A percentile compares a stretch with the other conserved stretches of the same genome.
Evolutionary conservation across 306 rosid species (phyloP).

Genomic region (Dicorynia guianensis): DNA sequence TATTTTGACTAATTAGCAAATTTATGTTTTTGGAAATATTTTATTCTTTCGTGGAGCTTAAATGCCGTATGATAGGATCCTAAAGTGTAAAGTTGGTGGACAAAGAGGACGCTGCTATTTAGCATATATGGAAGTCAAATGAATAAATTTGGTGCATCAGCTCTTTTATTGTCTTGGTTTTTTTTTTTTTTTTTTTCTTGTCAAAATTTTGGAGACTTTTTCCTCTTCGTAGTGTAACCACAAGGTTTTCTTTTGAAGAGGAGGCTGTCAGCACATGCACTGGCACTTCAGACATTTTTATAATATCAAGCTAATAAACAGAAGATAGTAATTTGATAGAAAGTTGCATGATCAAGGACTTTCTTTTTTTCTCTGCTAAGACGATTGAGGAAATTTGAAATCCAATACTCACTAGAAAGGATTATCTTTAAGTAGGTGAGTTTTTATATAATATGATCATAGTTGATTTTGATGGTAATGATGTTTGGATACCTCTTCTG

Average conservation of each 20-base stretch:
- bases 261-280: not conserved
- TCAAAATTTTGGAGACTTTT: no score
- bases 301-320: not conserved
- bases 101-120: not conserved
- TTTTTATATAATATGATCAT: not conserved
- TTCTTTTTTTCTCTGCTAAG: not conserved
- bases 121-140: not conserved
- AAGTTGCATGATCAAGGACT: no score
- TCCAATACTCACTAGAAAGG: not conserved
- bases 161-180: not conserved
- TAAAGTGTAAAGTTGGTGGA: constrained; percentile 1
- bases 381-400: not conserved
- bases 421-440: not conserved
- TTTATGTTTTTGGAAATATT: not conserved
- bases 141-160: not conserved
- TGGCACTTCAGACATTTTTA: not conserved
- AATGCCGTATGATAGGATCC: constrained; percentile 3
- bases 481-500: not conserved
- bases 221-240: no score
- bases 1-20: not conserved
- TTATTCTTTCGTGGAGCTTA: not conserved
- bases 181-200: no score
- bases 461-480: not conserved
- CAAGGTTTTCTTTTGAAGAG: no score
- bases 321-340: no score